Evolutionary conservation across 1,139 yeast species (phyloP).

Genomic region (Candida anutae): DNA sequence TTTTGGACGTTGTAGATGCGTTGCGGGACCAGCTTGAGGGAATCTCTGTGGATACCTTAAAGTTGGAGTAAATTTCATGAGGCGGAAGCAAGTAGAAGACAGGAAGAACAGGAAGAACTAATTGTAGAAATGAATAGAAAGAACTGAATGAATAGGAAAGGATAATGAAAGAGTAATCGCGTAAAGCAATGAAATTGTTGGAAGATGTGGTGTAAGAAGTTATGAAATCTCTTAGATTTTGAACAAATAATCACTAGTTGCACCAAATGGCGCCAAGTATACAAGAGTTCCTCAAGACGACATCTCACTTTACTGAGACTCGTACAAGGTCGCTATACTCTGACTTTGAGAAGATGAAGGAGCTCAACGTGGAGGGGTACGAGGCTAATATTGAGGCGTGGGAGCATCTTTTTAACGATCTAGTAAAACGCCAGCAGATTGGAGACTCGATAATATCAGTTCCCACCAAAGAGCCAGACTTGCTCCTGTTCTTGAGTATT

Average conservation of each 20-base stretch:
- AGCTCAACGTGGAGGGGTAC: conserved; percentile 59
- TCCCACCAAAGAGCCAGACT: conserved; percentile 15
- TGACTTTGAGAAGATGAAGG: conserved; percentile 45
- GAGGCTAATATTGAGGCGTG: conserved; percentile 66
- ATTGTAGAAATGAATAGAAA: too few relatives aligned
- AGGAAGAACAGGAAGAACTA: too few relatives aligned
- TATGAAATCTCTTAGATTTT: too few relatives aligned
- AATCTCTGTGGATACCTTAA: too few relatives aligned
- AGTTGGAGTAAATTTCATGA: too few relatives aligned
- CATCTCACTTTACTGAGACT: conserved; percentile 32
- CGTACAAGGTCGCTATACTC: conserved; percentile 60
- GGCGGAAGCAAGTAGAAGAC: too few relatives aligned
- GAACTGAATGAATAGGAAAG: too few relatives aligned
- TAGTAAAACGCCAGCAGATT: conserved; percentile 12
- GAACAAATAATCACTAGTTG: too few relatives aligned
- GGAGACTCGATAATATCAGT: conserved; percentile 15
- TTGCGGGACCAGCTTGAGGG: conserved; percentile 42
- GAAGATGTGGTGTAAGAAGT: too few relatives aligned
- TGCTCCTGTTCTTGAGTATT: conserved; percentile 14
- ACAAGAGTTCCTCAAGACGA: conserved; percentile 9
- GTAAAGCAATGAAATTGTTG: too few relatives aligned
- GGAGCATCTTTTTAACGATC: conserved; percentile 23
- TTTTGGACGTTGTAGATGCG: conserved; percentile 72
- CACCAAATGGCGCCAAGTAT: conserved; percentile 3
- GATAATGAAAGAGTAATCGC: too few relatives aligned